A percentile compares a stretch with the other conserved stretches of the same genome.
Conservation (phyloP, 805 yeast species). For the Komagataella mondaviorum region DNA sequence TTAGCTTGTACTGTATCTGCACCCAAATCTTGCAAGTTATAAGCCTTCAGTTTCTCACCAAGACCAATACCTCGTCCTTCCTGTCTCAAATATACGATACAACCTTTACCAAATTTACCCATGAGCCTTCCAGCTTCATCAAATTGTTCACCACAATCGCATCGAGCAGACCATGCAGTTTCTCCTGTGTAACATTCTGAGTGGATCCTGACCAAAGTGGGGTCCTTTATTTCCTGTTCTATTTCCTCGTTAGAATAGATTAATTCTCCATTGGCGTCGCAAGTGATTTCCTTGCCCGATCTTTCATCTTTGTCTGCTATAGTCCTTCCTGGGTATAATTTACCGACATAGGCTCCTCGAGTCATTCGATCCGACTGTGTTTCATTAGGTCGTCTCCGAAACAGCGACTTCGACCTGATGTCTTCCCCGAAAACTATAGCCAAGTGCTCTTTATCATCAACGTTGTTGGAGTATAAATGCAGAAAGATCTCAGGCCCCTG, state of each 20-base stretch:
- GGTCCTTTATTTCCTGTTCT: constrained; percentile 19
- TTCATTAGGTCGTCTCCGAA: constrained; percentile 47
- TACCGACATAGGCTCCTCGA: constrained; percentile 95
- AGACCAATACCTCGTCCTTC: constrained; percentile 98
- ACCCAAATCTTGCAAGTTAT: constrained; percentile 92
- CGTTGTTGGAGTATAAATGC: constrained; percentile 75
- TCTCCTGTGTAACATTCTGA: constrained; percentile 98
- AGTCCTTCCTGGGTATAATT: constrained; percentile 73
- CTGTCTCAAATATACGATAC: constrained; percentile 89
- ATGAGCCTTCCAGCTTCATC: constrained; percentile 94
- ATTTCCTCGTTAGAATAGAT: constrained; percentile 7
- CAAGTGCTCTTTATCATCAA: constrained; percentile 86
- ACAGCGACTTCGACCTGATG: constrained; percentile 67
- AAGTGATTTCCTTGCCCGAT: constrained; percentile 22
- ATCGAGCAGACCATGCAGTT: constrained; percentile 97
- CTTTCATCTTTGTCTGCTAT: constrained; percentile 50
- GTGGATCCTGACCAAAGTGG: constrained; percentile 77
- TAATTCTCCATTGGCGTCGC: constrained; percentile 26
- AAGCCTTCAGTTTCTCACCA: constrained; percentile 96
- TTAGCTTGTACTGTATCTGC: constrained; percentile 98
- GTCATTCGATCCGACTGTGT: constrained; percentile 92
- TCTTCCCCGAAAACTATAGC: constrained; percentile 96
- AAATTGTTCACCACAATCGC: constrained; percentile 98
- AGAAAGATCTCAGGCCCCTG: constrained; percentile 88
- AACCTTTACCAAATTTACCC: constrained; percentile 82